Conservation (phyloP, 2,329 filamentous ascomycete species). For the Ascomycota sp. region DNA sequence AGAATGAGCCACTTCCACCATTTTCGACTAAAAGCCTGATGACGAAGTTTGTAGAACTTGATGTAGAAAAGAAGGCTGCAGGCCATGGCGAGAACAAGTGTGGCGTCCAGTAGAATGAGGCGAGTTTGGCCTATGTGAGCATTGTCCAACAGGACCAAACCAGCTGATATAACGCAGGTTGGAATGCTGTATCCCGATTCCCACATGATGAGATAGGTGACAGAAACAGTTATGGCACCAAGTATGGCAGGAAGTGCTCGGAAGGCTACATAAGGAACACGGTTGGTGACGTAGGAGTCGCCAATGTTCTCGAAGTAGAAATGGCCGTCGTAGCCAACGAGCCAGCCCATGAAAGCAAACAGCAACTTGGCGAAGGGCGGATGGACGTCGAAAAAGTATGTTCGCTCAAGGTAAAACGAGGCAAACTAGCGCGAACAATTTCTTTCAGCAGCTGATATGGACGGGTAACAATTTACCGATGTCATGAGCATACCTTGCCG, state of each 20-base stretch:
- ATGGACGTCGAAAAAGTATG: conserved; percentile 99
- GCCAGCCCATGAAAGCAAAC: conserved; percentile 91
- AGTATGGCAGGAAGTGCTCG: conserved; percentile 81
- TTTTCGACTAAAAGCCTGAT: conserved; percentile 75
- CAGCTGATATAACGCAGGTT: conserved; percentile 69
- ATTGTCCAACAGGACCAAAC: conserved; percentile 85
- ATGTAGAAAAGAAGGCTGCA: conserved; percentile 87
- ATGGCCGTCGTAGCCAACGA: conserved; percentile 88
- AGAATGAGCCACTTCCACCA: conserved; percentile 99
- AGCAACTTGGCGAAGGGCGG: conserved; percentile 96
- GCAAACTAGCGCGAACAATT: conserved; percentile 32
- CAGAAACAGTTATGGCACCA: conserved; percentile 82
- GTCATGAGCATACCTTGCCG: conserved; percentile 55
- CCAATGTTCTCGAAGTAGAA: conserved; percentile 99
- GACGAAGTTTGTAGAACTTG: conserved; percentile 90
- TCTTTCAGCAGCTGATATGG: background rate
- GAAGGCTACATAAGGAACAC: conserved; percentile 92
- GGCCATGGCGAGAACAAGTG: conserved; percentile 87
- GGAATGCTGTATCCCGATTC: conserved; percentile 95
- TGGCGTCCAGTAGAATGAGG: conserved; percentile 85
- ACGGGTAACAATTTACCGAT: too few relatives aligned
- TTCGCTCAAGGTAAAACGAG: conserved; percentile 77
- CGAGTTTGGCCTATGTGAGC: conserved; percentile 93
- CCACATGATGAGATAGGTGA: conserved; percentile 97
- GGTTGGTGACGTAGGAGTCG: conserved; percentile 92